A percentile compares a stretch with the other conserved stretches of the same genome.
phyloP scores from a whole-genome alignment of 805 yeast genomes.

The Kazachstania bromeliacearum region DNA sequence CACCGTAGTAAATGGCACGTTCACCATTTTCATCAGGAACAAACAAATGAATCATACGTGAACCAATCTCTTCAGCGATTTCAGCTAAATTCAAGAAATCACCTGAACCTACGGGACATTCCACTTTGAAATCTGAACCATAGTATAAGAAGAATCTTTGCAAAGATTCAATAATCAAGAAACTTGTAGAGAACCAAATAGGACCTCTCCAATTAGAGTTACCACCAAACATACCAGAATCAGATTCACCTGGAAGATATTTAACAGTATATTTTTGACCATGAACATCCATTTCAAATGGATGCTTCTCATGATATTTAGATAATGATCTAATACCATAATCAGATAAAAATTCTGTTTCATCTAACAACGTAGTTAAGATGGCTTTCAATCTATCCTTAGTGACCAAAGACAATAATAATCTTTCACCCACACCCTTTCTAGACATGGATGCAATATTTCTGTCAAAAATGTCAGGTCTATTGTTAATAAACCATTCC shows the following conservation, averaged over 20 bases:
- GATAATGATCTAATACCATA: slow-evolving; percentile 87
- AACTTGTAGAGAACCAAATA: slow-evolving; percentile 91
- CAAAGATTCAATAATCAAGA: slow-evolving; percentile 74
- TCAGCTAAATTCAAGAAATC: slow-evolving; percentile 69
- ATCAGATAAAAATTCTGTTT: slow-evolving; percentile 71
- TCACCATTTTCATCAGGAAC: slow-evolving; percentile 56
- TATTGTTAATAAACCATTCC: slow-evolving; percentile 72
- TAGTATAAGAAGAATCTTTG: slow-evolving; percentile 83
- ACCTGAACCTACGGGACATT: slow-evolving; percentile 86
- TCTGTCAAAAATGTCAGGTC: slow-evolving; percentile 60
- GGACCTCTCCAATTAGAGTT: slow-evolving; percentile 98
- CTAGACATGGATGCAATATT: slow-evolving; percentile 81
- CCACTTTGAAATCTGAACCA: slow-evolving; percentile 77
- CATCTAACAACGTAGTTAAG: slow-evolving; percentile 73
- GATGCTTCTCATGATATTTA: slow-evolving; percentile 74
- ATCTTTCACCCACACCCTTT: slow-evolving; percentile 75
- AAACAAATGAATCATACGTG: slow-evolving; percentile 71
- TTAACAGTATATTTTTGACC: slow-evolving; percentile 62
- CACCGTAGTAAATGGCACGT: slow-evolving; percentile 74
- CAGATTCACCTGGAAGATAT: slow-evolving; percentile 82
- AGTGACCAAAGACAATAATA: slow-evolving; percentile 69
- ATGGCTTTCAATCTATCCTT: slow-evolving; percentile 71
- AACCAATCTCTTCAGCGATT: slow-evolving; percentile 86
- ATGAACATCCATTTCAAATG: slow-evolving; percentile 76
- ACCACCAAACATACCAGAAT: slow-evolving; percentile 92